Conservation (phyloP, 352 stramenopile species). For the Pythium dissimile region DNA sequence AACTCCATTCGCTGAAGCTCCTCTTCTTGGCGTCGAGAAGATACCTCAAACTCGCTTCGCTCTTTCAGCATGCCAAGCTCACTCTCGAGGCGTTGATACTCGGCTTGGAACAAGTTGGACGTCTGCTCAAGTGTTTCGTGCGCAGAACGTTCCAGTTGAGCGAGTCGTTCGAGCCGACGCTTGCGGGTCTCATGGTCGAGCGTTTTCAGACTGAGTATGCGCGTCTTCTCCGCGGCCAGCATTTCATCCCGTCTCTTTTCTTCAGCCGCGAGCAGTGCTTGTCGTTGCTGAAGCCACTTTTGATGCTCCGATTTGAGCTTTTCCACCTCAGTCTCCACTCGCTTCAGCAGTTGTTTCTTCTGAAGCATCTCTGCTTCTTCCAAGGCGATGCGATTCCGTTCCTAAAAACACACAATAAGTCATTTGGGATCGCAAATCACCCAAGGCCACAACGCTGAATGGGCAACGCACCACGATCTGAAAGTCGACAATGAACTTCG, state of each 20-base stretch:
- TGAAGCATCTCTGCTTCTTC: conserved; percentile 64
- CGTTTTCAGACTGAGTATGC: conserved; percentile 67
- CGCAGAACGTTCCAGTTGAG: conserved; percentile 53
- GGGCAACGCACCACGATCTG: conserved; percentile 67
- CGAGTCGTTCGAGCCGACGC: conserved; percentile 55
- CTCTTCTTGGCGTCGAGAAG: conserved; percentile 72
- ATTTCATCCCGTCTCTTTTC: conserved; percentile 57
- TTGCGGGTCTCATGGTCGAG: conserved; percentile 68
- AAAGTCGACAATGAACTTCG: conserved; percentile 79
- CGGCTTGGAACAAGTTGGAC: conserved; percentile 53
- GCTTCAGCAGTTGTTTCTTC: conserved; percentile 59
- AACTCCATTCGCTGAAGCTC: conserved; percentile 69
- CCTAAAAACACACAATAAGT: conserved; percentile 28
- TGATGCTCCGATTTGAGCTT: conserved; percentile 60
- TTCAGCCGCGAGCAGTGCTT: conserved; percentile 52
- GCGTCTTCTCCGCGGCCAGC: conserved; percentile 53
- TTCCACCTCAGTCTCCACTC: conserved; percentile 46
- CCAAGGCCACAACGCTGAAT: no score
- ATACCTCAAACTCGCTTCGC: conserved; percentile 61
- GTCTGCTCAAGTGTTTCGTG: conserved; percentile 63
- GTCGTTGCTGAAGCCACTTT: conserved; percentile 63
- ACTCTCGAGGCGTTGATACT: conserved; percentile 52
- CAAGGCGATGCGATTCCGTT: conserved; percentile 76
- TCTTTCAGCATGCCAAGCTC: conserved; percentile 57
- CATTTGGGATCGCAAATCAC: no score